Base-by-base conservation (phyloP, 768 basidiomycete genomes). In the Podaxis sp. region DNA sequence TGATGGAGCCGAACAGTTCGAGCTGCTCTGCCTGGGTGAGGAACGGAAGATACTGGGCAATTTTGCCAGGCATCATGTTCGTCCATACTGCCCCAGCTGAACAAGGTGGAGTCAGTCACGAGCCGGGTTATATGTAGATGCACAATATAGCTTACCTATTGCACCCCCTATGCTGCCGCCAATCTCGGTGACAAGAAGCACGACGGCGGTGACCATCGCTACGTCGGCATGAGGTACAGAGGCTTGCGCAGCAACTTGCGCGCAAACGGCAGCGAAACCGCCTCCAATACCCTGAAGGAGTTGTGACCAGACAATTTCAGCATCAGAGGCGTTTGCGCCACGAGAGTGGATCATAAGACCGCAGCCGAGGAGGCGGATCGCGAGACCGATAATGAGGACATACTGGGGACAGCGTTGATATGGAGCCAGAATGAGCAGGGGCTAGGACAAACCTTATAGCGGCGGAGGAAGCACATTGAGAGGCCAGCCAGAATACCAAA, bases 271-370 rank as follows among this genome's bases (percentile, higher is more conserved):
- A 2, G 88, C 87, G 60, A 91, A 79, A 15, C 89, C 90, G 13
- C 90, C 90, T 17, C 90, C 90, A 8, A 87, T 75, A 52, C 90
- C 90, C 73, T 91, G 90, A 15, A 93, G 77, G 55, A 91, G 72
- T 66, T 93, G 90, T 20, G 82, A 84, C 74, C 83, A 78, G 3
- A 91, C 85, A 28, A 91, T 78, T 65, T 84, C 83, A 1, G 78
- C 79, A 37, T 80, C 77, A 36, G 78, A 82, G 0, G 78, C 83
- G 38, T 84, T 75, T 2, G 87, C 83, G 13, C 88, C 88, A 17
- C 87, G 82, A 4, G 89, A 87, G 67, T 84, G 83, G 64, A 91
- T 83, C 89, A 90, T 91, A 26, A 89, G 73, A 8, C 82, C 83
- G 17, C 86, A 85, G 8, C 88, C 90, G 24, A 83, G 71, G 2